These are phyloP conservation scores for Aspergillus saccharolyticus DNA, from an alignment of 495 filamentous ascomycete genomes.

Conservation along the genomic window DNA sequence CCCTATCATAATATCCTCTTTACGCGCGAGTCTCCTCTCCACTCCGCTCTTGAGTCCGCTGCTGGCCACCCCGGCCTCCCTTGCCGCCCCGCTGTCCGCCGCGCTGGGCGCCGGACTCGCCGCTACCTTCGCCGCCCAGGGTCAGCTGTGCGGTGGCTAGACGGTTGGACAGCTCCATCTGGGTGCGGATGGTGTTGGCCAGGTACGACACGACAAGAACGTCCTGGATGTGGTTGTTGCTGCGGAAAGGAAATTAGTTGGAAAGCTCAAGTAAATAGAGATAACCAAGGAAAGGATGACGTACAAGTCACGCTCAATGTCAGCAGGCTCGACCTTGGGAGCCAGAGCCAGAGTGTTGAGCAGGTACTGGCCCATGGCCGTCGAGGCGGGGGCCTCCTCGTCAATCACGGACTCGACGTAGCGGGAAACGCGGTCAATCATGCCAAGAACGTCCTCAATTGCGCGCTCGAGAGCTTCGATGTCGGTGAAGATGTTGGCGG, in stretches of 20 bases:
- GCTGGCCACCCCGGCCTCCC: slow-evolving; percentile 45
- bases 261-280: slow-evolving; percentile 10
- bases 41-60: slow-evolving; percentile 27
- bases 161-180: slow-evolving; percentile 95
- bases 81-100: slow-evolving; percentile 46
- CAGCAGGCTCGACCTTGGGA: slow-evolving; percentile 83
- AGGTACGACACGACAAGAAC: slow-evolving; percentile 95
- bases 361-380: slow-evolving; percentile 87
- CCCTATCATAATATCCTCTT: slow-evolving; percentile 12
- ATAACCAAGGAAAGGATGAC: slow-evolving; percentile 23
- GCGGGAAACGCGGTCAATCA: slow-evolving; percentile 82
- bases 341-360: slow-evolving; percentile 87
- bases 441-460: slow-evolving; percentile 75
- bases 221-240: slow-evolving; percentile 98
- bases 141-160: slow-evolving; percentile 80
- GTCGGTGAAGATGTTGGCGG: slow-evolving; percentile 69
- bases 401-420: slow-evolving; percentile 84
- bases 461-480: slow-evolving; percentile 81
- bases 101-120: slow-evolving; percentile 33
- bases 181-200: slow-evolving; percentile 96
- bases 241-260: slow-evolving; percentile 45
- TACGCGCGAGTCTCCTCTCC: slow-evolving; percentile 43
- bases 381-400: slow-evolving; percentile 63
- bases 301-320: slow-evolving; percentile 91
- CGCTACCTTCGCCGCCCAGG: slow-evolving; percentile 45